Evolutionary conservation across 306 rosid species (phyloP), one percentile per base, ranked within the genome.

Genomic region (Ochetophila trinervis): DNA sequence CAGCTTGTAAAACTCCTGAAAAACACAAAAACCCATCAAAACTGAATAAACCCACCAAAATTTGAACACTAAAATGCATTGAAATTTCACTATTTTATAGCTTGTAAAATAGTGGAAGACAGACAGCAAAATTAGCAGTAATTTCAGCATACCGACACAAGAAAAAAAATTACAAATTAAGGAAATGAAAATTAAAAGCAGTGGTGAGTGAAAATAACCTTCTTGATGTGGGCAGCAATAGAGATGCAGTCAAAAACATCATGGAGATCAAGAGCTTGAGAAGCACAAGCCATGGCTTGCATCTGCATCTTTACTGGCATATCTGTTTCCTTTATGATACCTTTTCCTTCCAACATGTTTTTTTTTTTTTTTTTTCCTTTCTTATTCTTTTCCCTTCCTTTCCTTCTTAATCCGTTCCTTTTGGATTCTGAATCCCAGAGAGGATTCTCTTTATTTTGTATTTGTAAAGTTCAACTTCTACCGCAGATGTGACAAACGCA

Each of bases 271-370:
- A 91, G 96, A 24, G 89, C 97, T 12, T 76, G 78, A 71, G 91
- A 88, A 72, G 97, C 97, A 83, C 70, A 88, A 65, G 94, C 81
- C 97, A 83, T 88, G 78, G 91, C 96, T 57, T 88, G 89, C 54
- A 63, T 74, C 84, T 84, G 89, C 96, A 91, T 86, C 78, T 84
- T 88, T 51, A 62, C 69, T 1, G 85, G 68, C 96, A 91, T 91
- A 74, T 91, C 91, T 27, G 91, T 75, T 78, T 91, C 89, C 75
- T 83, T 82, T 34, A 91, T 57, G 59, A 4, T 47, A 73, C 69
- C 91, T 67, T 86, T 91, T 58, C 96, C 97, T 81, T 91, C 97
- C 89, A 88, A 68, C 97, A 91, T 91, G 56, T 80, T 76, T 44
- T 20, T 1, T 4, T 12, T 61, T 27, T n/a, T n/a, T 17, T 30